phyloP scores from a whole-genome alignment of 2,329 filamentous ascomycete species.

The Exophiala sp. region DNA sequence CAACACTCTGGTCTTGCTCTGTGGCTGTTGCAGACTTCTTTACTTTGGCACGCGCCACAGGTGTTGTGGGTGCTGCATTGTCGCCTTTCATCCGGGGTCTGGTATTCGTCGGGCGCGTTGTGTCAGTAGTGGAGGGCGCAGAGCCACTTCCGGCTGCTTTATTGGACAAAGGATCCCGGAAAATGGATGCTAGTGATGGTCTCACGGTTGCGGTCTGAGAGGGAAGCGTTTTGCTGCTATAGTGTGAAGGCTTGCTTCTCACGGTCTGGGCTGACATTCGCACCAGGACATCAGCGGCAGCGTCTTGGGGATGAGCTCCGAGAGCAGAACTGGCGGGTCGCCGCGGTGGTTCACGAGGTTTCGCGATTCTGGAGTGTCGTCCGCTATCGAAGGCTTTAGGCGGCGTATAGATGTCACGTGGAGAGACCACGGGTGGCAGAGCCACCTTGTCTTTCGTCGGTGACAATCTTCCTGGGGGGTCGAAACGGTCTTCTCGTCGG shows the following conservation, averaged over 20 bases:
- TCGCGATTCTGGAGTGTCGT: slow-evolving; percentile 22
- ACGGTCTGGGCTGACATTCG: slow-evolving; percentile 7
- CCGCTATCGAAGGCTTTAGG: slow-evolving; percentile 26
- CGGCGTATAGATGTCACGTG: slow-evolving; percentile 24
- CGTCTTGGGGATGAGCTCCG: slow-evolving; percentile 1
- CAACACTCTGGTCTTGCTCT: neutral
- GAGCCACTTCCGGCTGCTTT: slow-evolving; percentile 1
- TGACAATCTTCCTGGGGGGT: slow-evolving; percentile 24
- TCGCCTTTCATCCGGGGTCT: slow-evolving; percentile 18
- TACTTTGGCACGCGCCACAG: slow-evolving; percentile 5
- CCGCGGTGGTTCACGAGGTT: slow-evolving; percentile 11
- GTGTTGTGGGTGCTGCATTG: slow-evolving; percentile 16
- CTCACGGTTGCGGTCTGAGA: slow-evolving; percentile 3
- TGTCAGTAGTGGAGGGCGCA: slow-evolving; percentile 4
- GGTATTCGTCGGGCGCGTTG: slow-evolving; percentile 5
- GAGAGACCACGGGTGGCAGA: slow-evolving; percentile 13
- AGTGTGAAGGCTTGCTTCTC: slow-evolving; percentile 12
- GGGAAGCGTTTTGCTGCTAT: slow-evolving; percentile 3
- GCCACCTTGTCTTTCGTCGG: slow-evolving; percentile 18
- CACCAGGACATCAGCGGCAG: neutral
- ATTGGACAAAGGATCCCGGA: slow-evolving; percentile 9
- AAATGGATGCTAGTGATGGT: slow-evolving; percentile 18
- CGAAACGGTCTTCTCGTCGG: slow-evolving; percentile 22
- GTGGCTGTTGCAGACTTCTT: neutral
- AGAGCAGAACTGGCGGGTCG: slow-evolving; percentile 14